Base-by-base conservation (phyloP, 495 filamentous ascomycete species). In the Aspergillus affinis region DNA sequence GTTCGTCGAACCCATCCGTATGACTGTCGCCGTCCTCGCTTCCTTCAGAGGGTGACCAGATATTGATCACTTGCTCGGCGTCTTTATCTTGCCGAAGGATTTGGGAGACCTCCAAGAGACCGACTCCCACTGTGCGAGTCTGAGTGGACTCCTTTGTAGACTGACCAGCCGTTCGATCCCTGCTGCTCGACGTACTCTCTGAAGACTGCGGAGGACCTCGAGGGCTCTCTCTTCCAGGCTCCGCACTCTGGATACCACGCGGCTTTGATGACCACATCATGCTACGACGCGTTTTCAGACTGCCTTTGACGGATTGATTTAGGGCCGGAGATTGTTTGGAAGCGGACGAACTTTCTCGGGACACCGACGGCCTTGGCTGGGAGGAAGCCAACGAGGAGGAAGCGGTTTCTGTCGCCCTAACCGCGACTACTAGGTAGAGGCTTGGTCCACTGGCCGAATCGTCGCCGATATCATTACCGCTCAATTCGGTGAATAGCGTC, bases 401-500 rank as follows among this genome's bases (percentile, higher is more conserved):
- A 20, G 85, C 71, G 46, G 82, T 77, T 60, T 89, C 83, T 13
- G 82, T 75, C 7, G 86, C 83, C 29, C 90, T 84, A 27, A 97
- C 83, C 60, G 89, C 89, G 54, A 92, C 88, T n/a, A 97, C 85
- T 1, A 98, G 78, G 67, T 88, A 98, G 27, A 97, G 69, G 51
- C 92, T 85, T 10, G 79, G 80, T 3, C 86, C 84, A 50, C 79
- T 80, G 23, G 86, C 80, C 4, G 86, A 81, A 4, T 82, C 84
- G 58, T 96, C 91, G 21, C 91, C 92, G 62, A 95, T 88, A 71
- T 99, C 95, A 51, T 83, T 81, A 1, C 90, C 81, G 26, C 86
- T 87, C 17, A 98, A 76, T 60, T 97, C 90, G 17, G 90, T 87
- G 69, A 98, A 97, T 12, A 99, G 74, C 1, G 91, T 95, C 67